These are phyloP conservation scores for Diaporthe ampelina DNA, from an alignment of 2,329 filamentous ascomycete genomes.

Conservation along the genomic window DNA sequence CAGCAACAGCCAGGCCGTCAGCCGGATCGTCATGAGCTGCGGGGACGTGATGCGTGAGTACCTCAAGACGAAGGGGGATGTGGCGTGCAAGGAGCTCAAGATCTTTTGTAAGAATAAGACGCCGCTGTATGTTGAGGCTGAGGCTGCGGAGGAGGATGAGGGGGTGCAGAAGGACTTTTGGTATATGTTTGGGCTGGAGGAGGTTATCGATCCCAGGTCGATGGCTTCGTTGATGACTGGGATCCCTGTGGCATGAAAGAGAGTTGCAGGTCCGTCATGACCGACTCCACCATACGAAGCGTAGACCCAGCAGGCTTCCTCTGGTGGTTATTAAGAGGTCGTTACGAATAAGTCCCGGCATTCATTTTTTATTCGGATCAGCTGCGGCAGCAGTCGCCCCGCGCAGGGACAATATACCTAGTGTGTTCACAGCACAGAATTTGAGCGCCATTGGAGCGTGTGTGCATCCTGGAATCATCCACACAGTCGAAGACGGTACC, in stretches of 20 bases:
- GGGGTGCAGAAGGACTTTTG: background rate
- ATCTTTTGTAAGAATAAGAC: conserved; percentile 22
- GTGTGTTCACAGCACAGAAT: too few species aligned
- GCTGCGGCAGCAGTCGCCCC: too few species aligned
- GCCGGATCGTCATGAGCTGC: conserved; percentile 22
- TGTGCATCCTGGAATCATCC: too few species aligned
- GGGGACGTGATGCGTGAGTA: conserved; percentile 5
- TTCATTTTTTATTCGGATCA: too few species aligned
- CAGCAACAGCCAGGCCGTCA: background rate
- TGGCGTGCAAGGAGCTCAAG: conserved; percentile 1
- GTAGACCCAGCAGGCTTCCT: too few species aligned
- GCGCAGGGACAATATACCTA: too few species aligned
- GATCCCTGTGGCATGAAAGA: background rate
- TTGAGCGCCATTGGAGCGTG: too few species aligned
- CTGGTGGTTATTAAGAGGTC: too few species aligned
- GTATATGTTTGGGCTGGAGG: background rate
- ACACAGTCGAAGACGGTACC: too few species aligned
- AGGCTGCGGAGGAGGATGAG: background rate
- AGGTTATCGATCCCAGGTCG: background rate
- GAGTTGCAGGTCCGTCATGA: background rate
- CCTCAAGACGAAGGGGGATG: conserved; percentile 4
- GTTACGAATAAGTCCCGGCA: too few species aligned
- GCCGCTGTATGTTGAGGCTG: background rate
- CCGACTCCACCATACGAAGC: too few species aligned
- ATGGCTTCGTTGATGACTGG: conserved; percentile 22